Conservation (phyloP, 2,329 filamentous ascomycete genomes). For the Didymellaceae sp. region DNA sequence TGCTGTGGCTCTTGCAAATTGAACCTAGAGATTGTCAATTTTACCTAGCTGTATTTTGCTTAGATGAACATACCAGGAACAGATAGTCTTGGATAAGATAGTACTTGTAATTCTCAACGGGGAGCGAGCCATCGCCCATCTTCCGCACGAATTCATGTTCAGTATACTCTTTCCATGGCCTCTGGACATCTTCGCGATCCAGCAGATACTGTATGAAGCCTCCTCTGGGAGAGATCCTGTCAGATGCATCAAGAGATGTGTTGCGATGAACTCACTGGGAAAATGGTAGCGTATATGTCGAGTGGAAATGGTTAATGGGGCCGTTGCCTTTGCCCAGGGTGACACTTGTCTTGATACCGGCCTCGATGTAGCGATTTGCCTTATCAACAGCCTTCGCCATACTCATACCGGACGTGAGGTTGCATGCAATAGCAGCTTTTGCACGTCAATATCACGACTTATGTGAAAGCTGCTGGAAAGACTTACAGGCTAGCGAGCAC, state of each 20-base stretch:
- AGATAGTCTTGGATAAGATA: constrained; percentile 94
- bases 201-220: constrained; percentile 85
- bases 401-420: constrained; percentile 66
- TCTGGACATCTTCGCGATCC: constrained; percentile 73
- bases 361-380: constrained; percentile 75
- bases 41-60: neutral
- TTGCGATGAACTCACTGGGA: constrained; percentile 57
- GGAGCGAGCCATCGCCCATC: constrained; percentile 77
- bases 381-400: constrained; percentile 67
- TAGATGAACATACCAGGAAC: constrained; percentile 69
- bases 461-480: neutral
- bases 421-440: constrained; percentile 76
- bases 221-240: constrained; percentile 52
- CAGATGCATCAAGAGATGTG: neutral
- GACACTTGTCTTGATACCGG: constrained; percentile 70
- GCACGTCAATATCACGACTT: neutral
- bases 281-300: constrained; percentile 71
- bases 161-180: constrained; percentile 76
- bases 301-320: constrained; percentile 81
- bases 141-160: constrained; percentile 82
- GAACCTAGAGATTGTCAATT: constrained; percentile 61
- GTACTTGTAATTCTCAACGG: constrained; percentile 78
- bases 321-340: constrained; percentile 71
- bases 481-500: constrained; percentile 85
- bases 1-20: constrained; percentile 87